Percentiles rank a stretch among this genome's conserved stretches.
Evolutionary conservation across 2,329 filamentous ascomycete genomes (phyloP).

Genomic region (Aspergillus sp.): DNA sequence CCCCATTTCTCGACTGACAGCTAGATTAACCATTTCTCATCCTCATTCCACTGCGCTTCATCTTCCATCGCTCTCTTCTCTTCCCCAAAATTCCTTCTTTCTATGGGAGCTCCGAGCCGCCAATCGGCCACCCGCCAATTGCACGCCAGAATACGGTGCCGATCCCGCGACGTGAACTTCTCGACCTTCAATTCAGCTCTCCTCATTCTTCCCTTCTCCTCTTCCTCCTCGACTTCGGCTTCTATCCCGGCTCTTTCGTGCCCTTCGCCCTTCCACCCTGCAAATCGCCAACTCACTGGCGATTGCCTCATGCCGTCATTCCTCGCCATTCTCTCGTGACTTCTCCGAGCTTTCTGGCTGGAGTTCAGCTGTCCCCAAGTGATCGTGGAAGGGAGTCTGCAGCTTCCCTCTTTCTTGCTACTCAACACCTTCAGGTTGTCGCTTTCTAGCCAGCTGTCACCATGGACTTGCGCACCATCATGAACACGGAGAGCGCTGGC

Average conservation of each 20-base stretch:
- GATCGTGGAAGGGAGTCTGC: background rate
- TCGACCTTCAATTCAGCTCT: background rate
- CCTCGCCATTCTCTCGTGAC: background rate
- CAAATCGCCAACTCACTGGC: background rate
- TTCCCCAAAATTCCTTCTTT: background rate
- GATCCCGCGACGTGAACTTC: background rate
- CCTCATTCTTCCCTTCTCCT: background rate
- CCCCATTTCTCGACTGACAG: no score
- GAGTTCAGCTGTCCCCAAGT: background rate
- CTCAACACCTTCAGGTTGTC: background rate
- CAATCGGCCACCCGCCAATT: background rate
- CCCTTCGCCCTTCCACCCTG: background rate
- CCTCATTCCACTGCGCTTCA: no score
- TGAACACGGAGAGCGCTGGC: slow-evolving; percentile 48
- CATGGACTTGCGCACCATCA: slow-evolving; percentile 57
- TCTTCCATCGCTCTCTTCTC: background rate
- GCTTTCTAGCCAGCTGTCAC: slow-evolving; percentile 15
- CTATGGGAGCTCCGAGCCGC: background rate
- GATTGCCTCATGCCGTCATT: no score
- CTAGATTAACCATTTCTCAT: no score
- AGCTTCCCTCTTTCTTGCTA: background rate
- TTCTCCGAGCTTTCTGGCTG: background rate
- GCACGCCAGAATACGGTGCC: background rate
- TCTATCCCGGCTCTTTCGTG: background rate
- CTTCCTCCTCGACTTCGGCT: background rate